These are phyloP conservation scores for Colletotrichum sp. DNA, from an alignment of 2,329 filamentous ascomycete genomes.

Conservation along the genomic window DNA sequence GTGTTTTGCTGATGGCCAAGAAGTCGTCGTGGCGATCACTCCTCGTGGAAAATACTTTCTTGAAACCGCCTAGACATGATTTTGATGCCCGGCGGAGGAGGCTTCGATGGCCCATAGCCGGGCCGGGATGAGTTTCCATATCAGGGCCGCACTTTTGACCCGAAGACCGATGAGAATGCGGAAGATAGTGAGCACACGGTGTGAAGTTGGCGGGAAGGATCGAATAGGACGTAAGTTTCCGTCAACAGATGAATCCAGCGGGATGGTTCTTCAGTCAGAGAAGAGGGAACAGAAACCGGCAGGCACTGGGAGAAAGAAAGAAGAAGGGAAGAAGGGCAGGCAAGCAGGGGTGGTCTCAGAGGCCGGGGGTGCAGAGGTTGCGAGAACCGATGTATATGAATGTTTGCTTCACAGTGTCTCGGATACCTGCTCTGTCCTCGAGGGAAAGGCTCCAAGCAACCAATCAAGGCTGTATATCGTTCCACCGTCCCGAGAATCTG, in stretches of 20 bases:
- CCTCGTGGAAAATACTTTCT: neutral
- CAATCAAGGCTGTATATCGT: conserved; percentile 7
- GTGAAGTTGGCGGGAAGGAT: neutral
- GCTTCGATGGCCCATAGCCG: neutral
- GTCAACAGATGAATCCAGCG: neutral
- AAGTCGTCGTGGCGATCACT: neutral
- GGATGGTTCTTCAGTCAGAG: neutral
- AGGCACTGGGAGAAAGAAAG: neutral
- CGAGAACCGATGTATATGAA: conserved; percentile 4
- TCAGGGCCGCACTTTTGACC: neutral
- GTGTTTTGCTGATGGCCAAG: neutral
- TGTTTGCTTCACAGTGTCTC: conserved; percentile 15
- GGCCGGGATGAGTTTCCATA: neutral
- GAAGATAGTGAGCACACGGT: neutral
- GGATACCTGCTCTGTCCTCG: neutral
- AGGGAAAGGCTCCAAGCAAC: neutral
- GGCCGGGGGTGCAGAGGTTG: neutral
- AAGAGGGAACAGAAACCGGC: neutral
- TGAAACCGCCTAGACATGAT: neutral
- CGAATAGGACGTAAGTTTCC: neutral
- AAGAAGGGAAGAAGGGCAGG: neutral
- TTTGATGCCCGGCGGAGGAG: neutral
- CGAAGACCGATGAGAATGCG: neutral
- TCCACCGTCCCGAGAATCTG: neutral
- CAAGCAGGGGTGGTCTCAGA: neutral